Evolutionary conservation across 2,329 filamentous ascomycete species (phyloP).

Genomic region (Colletotrichum cereale): DNA sequence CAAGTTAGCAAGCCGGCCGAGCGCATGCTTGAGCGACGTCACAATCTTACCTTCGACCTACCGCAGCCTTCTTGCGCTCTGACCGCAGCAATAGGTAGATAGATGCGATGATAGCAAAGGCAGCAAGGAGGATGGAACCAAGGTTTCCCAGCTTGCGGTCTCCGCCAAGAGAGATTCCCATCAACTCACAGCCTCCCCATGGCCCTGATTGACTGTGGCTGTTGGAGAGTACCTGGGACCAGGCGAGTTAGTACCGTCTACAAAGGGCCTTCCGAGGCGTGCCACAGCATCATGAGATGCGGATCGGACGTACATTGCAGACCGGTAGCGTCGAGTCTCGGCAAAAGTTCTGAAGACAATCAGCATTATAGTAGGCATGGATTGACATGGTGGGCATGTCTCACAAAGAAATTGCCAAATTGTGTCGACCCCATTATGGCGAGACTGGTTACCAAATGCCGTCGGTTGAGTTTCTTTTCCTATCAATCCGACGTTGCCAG

Average conservation of each 20-base stretch:
- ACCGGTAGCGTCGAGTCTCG: slow-evolving; percentile 85
- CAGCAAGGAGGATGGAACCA: slow-evolving; percentile 89
- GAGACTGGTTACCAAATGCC: not conserved
- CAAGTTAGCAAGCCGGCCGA: slow-evolving; percentile 44
- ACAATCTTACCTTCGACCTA: slow-evolving; percentile 82
- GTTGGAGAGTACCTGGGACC: slow-evolving; percentile 74
- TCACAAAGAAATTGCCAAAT: slow-evolving; percentile 72
- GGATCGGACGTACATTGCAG: slow-evolving; percentile 77
- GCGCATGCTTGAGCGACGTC: slow-evolving; percentile 5
- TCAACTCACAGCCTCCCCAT: slow-evolving; percentile 80
- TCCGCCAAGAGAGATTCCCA: slow-evolving; percentile 78
- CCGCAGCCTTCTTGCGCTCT: slow-evolving; percentile 91
- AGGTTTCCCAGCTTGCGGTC: slow-evolving; percentile 82
- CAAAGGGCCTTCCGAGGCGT: slow-evolving; percentile 10
- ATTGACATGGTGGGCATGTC: slow-evolving; percentile 37
- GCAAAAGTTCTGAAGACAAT: slow-evolving; percentile 76
- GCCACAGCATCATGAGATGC: slow-evolving; percentile 20
- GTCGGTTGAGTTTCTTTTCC: not conserved
- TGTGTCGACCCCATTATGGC: slow-evolving; percentile 69
- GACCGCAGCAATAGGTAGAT: slow-evolving; percentile 81
- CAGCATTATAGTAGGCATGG: slow-evolving; percentile 22
- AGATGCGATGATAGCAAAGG: slow-evolving; percentile 78
- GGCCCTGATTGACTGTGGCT: slow-evolving; percentile 69
- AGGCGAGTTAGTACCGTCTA: slow-evolving; percentile 41
- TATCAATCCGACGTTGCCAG: not conserved